Conservation (phyloP, 257 asterid genomes). For the Solanum gracilifrons region DNA sequence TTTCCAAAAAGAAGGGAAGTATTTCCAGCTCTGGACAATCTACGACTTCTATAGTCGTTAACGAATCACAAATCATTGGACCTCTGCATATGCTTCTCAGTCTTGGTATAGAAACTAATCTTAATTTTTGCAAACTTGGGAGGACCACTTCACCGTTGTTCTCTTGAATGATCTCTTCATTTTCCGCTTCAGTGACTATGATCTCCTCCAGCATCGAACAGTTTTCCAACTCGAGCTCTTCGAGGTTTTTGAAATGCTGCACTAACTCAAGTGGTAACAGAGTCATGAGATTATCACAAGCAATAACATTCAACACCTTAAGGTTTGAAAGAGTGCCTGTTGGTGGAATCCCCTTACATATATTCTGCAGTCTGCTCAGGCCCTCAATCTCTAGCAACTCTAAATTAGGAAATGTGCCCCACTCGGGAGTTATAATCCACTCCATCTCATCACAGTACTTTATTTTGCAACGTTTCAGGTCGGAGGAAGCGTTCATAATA, state of each 20-base stretch:
- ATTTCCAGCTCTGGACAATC: neutral
- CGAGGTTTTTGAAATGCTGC: conserved; percentile 3
- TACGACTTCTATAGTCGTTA: conserved; percentile 8
- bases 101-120: conserved; percentile 7
- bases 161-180: neutral
- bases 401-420: conserved; percentile 6
- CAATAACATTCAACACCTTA: conserved; percentile 9
- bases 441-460: conserved; percentile 9
- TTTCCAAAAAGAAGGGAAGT: conserved; percentile 6
- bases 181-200: neutral
- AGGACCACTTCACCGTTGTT: neutral
- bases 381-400: conserved; percentile 14
- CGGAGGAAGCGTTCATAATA: neutral
- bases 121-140: conserved; percentile 5
- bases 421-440: conserved; percentile 1
- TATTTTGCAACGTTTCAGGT: neutral
- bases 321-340: conserved; percentile 6
- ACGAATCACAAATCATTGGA: conserved; percentile 13
- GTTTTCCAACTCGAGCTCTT: conserved; percentile 3
- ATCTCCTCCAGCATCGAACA: conserved; percentile 5
- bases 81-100: conserved; percentile 9
- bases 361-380: neutral
- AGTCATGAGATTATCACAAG: conserved; percentile 4
- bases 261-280: conserved; percentile 12
- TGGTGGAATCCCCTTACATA: conserved; percentile 3